Evolutionary conservation across 495 filamentous ascomycete genomes (phyloP).

Genomic region (Aspergillus sparsus): DNA sequence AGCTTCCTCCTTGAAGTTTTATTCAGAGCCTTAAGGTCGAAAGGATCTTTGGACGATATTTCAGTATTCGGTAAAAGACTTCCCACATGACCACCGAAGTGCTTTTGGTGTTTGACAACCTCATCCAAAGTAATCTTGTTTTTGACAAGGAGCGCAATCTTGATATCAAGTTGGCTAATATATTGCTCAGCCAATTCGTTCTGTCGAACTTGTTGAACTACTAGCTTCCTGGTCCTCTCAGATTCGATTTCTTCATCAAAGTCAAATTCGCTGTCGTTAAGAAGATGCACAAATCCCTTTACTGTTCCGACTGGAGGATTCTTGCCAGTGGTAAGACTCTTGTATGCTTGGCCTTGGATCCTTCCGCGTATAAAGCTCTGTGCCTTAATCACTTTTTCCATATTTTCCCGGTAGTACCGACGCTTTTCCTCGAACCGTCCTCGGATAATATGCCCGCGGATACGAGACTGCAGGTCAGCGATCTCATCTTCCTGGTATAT

Average conservation of each 20-base stretch:
- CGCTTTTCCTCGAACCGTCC: conserved; percentile 78
- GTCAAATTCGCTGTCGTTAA: conserved; percentile 98
- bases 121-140: conserved; percentile 99
- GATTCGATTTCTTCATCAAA: conserved; percentile 99
- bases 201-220: conserved; percentile 94
- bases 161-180: conserved; percentile 97
- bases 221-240: conserved; percentile 85
- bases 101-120: conserved; percentile 94
- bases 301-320: conserved; percentile 95
- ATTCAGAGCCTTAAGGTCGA: conserved; percentile 95
- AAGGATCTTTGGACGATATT: conserved; percentile 86
- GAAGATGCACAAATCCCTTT: conserved; percentile 94
- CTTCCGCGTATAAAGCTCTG: conserved; percentile 93
- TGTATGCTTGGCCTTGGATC: conserved; percentile 96
- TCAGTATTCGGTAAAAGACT: conserved; percentile 82
- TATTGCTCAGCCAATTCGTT: conserved; percentile 98
- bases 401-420: conserved; percentile 88
- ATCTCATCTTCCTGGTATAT: conserved; percentile 78
- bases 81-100: conserved; percentile 89
- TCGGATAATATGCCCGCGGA: conserved; percentile 73
- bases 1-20: conserved; percentile 93
- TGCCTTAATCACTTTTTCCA: conserved; percentile 98
- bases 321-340: conserved; percentile 91
- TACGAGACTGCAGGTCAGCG: conserved; percentile 71
- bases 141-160: conserved; percentile 96